Evolutionary conservation across 495 filamentous ascomycete genomes (phyloP).

Genomic region (Aspergillus diversus): DNA sequence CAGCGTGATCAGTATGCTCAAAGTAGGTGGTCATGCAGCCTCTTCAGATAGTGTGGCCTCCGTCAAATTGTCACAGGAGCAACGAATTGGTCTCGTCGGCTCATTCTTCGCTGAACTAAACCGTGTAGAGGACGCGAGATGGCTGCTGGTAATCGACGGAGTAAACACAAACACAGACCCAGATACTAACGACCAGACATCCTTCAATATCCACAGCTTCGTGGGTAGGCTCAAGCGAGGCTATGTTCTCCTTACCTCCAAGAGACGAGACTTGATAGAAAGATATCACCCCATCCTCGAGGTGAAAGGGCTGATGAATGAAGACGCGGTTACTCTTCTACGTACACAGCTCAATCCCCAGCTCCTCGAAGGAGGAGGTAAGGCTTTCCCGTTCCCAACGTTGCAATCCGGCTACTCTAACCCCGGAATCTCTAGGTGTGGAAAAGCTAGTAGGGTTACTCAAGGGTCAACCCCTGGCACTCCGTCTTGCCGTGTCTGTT

Average conservation of each 20-base stretch:
- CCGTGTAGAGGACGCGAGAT: background rate
- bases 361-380: background rate
- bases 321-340: background rate
- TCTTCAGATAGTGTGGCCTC: background rate
- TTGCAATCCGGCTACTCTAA: background rate
- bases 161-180: background rate
- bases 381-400: background rate
- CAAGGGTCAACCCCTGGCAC: background rate
- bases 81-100: background rate
- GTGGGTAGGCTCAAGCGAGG: background rate
- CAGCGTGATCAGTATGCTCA: background rate
- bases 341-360: background rate
- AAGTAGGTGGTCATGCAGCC: background rate
- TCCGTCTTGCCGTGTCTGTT: background rate
- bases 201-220: background rate
- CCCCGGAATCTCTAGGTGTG: background rate
- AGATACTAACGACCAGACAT: background rate
- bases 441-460: background rate
- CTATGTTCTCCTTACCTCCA: background rate
- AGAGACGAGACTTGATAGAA: background rate
- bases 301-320: background rate
- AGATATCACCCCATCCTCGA: background rate
- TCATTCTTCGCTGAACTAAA: slow-evolving; percentile 3
- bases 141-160: background rate
- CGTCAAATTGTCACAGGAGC: background rate